Evolutionary conservation across 176 grass and related monocot species (phyloP), one percentile per base, ranked within the genome.

Genomic region (Oryza coarctata): DNA sequence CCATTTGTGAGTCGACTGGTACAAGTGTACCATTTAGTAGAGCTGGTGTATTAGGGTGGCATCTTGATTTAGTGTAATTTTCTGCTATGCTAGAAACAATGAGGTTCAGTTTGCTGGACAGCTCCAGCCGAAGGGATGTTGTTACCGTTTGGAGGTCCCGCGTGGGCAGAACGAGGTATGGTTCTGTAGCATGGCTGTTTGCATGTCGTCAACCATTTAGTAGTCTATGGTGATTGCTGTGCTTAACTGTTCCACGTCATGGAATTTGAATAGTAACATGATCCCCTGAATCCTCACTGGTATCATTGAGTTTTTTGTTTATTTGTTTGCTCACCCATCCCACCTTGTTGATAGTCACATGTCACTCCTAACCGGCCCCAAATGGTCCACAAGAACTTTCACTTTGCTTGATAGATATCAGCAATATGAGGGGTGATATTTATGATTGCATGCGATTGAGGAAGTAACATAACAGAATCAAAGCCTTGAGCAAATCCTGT

Each of bases 91-190:
- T 80, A 98, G 92, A 76, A 98, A 98, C 79, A 98, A 93, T 14
- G 95, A 98, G 80, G 9, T 98, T 70, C 95, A 98, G 83, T 98
- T 98, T 85, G 95, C 95, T 29, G 95, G 95, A 43, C 90, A 90
- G 74, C 82, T 98, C 63, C 92, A 93, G 81, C 84, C 88, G 14
- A 94, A 94, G 89, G 92, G 92, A 82, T 88, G 95, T 27, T 88
- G 82, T 68, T 94, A 93, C 38, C 22, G 36, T 9, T 84, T 98
- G 85, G 65, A 91, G 77, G 80, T 98, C 33, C 92, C 82, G 3
- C 23, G 39, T 1, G 89, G 92, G 68, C 83, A 78, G 35, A 81
- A 32, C 12, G 90, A 98, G 90, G 95, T 97, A 41, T 69, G 62
- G 25, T 87, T 63, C 7, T 44, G 33, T 63, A 55, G 7, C 40